These are phyloP conservation scores for Malus fusca DNA, from an alignment of 306 rosid species.

Conservation along the genomic window DNA sequence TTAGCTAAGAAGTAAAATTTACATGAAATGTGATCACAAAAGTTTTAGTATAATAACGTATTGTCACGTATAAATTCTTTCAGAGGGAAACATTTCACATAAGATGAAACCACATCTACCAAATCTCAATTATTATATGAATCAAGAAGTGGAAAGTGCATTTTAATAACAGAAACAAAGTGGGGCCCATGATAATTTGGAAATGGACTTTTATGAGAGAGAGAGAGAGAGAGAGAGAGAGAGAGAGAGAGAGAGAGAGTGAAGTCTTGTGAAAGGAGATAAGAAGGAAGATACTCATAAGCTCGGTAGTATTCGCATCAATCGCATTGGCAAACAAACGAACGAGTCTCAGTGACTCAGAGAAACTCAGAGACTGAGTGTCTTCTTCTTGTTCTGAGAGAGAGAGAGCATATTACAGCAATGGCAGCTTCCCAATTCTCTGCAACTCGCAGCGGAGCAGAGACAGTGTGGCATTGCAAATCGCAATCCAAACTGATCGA, in stretches of 20 bases:
- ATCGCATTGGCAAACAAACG: neutral
- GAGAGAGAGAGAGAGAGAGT: neutral
- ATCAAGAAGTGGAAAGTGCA: neutral
- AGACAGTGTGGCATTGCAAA: conserved; percentile 29
- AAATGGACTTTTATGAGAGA: neutral
- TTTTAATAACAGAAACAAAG: neutral
- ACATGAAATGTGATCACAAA: rapidly evolving
- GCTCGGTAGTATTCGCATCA: neutral
- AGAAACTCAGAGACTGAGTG: neutral
- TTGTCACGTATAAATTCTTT: too few species aligned
- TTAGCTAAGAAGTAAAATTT: too few species aligned
- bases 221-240: neutral
- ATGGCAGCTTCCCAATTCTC: conserved; percentile 72
- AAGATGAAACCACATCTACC: too few species aligned
- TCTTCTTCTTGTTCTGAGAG: neutral
- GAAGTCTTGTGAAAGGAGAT: neutral
- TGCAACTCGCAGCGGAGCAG: conserved; percentile 19
- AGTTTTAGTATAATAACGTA: too few species aligned
- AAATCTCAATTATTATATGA: neutral
- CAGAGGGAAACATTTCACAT: too few species aligned
- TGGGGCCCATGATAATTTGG: neutral
- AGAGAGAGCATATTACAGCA: conserved; percentile 4
- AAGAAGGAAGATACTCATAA: neutral
- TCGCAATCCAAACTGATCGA: conserved; percentile 34
- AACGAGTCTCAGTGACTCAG: neutral